Evolutionary conservation across 1,284 basidiomycete genomes (phyloP), one percentile per base, ranked within the genome.

Genomic region (Heterobasidion irregulare): DNA sequence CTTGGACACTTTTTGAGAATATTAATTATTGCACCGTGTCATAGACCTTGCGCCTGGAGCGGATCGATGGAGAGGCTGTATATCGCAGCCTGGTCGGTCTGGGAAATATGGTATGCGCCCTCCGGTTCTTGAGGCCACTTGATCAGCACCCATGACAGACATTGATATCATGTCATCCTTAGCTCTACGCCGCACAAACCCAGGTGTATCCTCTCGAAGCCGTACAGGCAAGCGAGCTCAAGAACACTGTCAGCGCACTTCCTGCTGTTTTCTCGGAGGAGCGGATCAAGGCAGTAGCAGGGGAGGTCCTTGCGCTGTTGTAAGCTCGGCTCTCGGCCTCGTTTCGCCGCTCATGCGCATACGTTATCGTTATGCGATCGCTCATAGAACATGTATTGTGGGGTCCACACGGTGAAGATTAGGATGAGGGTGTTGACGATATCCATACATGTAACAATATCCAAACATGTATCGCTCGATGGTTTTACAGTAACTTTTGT

Each of bases 81-180:
- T 98, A 98, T 68, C 84, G 96, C 33, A 77, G 87, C 1, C 71
- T 92, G 7, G 89, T 97, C 13, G 94, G 89, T 0, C 74, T 98
- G 2, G 96, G 96, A 35, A 98, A 99, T 67, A 69, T 90, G 49
- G 91, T 93, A 53, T 55, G 60, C 35, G n/a, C 35, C 41, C 41
- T 43, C 13, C 16, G 50, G 26, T 49, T 38, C 10, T 32, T 10
- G n/a, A 10, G 10, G 10, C 46, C 46, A 10, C 46, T 50, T 50
- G 18, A 41, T 50, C 32, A n/a, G 34, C 34, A 9, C 48, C 9
- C 32, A 50, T 50, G 46, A 47, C 10, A 10, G 6, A 32, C 16
- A 47, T 47, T 10, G 13, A 47, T 18, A 16, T 50, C 4, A 18
- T 33, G 9, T 44, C 33, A 3, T 51, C 50, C n/a, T 36, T 58